phyloP scores from a whole-genome alignment of 2,329 filamentous ascomycete species.

The Aspergillus fumigatus region DNA sequence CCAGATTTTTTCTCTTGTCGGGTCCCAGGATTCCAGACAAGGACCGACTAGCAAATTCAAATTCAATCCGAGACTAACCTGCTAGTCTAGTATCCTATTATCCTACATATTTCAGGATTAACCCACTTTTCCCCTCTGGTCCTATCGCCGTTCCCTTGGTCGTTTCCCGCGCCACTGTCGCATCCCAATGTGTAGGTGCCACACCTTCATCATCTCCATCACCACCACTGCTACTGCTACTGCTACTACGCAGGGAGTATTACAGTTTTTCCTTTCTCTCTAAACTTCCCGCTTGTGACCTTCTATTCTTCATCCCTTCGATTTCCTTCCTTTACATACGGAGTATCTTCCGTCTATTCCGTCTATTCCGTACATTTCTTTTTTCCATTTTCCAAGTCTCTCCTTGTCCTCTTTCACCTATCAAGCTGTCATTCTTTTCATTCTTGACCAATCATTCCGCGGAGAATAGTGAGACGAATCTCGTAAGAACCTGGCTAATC shows the following conservation, averaged over 20 bases:
- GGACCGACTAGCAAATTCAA: background rate
- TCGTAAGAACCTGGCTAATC: background rate
- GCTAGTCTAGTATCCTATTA: background rate
- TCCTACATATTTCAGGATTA: background rate
- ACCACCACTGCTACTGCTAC: background rate
- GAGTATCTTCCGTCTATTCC: background rate
- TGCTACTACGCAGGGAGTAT: background rate
- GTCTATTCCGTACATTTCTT: constrained; percentile 3
- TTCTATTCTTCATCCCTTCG: constrained; percentile 4
- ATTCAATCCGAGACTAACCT: background rate
- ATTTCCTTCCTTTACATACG: constrained; percentile 7
- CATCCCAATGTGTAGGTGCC: constrained; percentile 20
- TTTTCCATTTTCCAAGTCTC: background rate
- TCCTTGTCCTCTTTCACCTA: background rate
- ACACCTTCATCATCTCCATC: constrained; percentile 3
- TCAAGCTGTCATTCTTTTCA: background rate
- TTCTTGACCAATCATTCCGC: background rate
- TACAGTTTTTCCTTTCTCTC: background rate
- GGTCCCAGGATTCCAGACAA: background rate
- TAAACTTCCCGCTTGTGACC: background rate
- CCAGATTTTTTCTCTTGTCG: background rate
- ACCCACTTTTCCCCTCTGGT: background rate
- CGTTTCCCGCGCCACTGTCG: background rate
- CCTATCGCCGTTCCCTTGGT: background rate
- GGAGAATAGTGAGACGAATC: background rate